These are phyloP conservation scores for Parachaetomium inaequale DNA, from an alignment of 495 filamentous ascomycete genomes.

Conservation along the genomic window DNA sequence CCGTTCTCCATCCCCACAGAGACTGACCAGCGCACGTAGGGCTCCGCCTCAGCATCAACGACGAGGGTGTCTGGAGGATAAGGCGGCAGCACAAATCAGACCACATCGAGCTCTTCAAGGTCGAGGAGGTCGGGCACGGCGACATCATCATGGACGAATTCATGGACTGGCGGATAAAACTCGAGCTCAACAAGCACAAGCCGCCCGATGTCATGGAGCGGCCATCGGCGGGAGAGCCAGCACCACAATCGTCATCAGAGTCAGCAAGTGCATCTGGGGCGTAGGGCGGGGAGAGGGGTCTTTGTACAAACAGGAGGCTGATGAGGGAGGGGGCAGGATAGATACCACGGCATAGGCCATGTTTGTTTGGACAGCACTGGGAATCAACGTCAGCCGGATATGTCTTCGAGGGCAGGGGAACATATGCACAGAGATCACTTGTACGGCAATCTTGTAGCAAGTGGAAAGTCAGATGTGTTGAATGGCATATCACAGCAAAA, in stretches of 20 bases:
- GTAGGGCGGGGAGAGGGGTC: not conserved
- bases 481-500: not conserved
- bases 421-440: too few relatives aligned
- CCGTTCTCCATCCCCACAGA: not conserved
- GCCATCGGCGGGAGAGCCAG: not conserved
- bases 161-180: constrained; percentile 64
- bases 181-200: constrained; percentile 28
- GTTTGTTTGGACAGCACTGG: too few relatives aligned
- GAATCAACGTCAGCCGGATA: too few relatives aligned
- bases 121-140: constrained; percentile 70
- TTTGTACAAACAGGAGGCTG: too few relatives aligned
- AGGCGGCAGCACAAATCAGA: constrained; percentile 52
- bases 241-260: too few relatives aligned
- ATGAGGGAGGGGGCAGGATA: too few relatives aligned
- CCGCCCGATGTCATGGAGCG: not conserved
- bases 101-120: constrained; percentile 65
- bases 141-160: constrained; percentile 75
- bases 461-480: too few relatives aligned
- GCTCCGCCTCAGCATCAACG: constrained; percentile 61
- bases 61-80: constrained; percentile 81
- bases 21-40: constrained; percentile 38
- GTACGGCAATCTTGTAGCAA: too few relatives aligned
- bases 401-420: too few relatives aligned
- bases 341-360: too few relatives aligned
- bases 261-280: not conserved